Base-by-base conservation (phyloP, 345 rosid species). In the Draba incana region DNA sequence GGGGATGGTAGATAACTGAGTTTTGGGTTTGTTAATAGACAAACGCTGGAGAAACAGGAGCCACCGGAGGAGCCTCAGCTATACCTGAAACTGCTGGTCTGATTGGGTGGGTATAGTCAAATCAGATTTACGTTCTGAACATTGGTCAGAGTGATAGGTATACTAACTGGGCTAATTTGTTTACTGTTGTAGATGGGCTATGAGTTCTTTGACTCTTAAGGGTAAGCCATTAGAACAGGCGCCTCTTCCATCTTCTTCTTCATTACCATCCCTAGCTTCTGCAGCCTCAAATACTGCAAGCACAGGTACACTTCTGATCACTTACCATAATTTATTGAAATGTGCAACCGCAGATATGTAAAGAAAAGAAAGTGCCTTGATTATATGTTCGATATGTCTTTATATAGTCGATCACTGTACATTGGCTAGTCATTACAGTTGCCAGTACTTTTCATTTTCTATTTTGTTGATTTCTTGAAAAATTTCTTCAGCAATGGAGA, bases 171-270 rank as follows among this genome's bases (percentile, higher is more conserved):
- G 35, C 71, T 69, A 49, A 16, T 24, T 24, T 35, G 23, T 45
- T 49, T 14, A 16, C 31, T 51, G 25, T 1, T 77, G 76, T 80
- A 91, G 99, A 76, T 94, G 99, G 99, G 99, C 99, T 64, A 88
- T 94, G 92, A 94, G 98, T 82, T 94, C 99, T 66, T 83, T 94
- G 82, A 92, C 93, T 51, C 87, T 85, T 25, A 94, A 91, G 85
- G 96, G 97, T 54, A 94, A 91, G 82, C 88, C 88, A 70, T 83
- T 88, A 28, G 96, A 94, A 56, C 99, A 89, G 68, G 81, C 86
- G 54, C 66, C 90, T 51, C 81, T 89, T 76, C 80, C 92, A 68
- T 69, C 92, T 44, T 78, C 87, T 64, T 84, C 76, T 64, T 75
- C 90, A 46, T 80, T 71, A 47, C 48, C 83, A 42, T 56, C 84